These are phyloP conservation scores for Lasiodiplodia citricola DNA, from an alignment of 2,329 filamentous ascomycete species.

Conservation along the genomic window DNA sequence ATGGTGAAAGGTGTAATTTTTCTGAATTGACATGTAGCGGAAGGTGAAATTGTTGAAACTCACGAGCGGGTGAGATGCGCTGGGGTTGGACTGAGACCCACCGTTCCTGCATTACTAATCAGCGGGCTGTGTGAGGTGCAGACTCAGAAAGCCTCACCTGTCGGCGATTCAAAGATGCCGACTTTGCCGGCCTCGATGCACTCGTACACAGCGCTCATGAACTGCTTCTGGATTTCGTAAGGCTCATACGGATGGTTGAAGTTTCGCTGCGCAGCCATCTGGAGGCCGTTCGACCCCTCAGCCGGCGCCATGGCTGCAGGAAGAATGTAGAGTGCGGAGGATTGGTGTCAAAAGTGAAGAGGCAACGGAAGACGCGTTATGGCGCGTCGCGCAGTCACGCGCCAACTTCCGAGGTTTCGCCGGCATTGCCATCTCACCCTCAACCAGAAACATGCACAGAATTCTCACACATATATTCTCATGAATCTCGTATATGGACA, in stretches of 20 bases:
- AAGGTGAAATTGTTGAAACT: not conserved
- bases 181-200: constrained; percentile 81
- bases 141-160: constrained; percentile 62
- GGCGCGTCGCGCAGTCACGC: constrained; percentile 13
- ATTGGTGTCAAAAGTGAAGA: not conserved
- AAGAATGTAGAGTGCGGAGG: not conserved
- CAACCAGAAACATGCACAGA: not conserved
- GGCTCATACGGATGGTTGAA: constrained; percentile 90
- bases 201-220: constrained; percentile 83
- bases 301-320: not conserved
- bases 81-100: constrained; percentile 34
- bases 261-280: constrained; percentile 45
- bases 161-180: constrained; percentile 92
- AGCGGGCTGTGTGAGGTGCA: not conserved
- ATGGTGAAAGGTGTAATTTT: not conserved
- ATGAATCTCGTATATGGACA: not conserved
- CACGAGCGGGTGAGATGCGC: not conserved
- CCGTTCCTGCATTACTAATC: constrained; percentile 44
- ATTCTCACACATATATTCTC: not conserved
- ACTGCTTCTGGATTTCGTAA: constrained; percentile 84
- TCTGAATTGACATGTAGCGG: not conserved
- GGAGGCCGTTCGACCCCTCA: not conserved
- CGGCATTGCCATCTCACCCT: not conserved
- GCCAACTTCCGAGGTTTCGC: not conserved
- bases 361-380: constrained; percentile 2